phyloP scores from a whole-genome alignment of 2,329 filamentous ascomycete genomes.

The Mycocentrospora acerina region DNA sequence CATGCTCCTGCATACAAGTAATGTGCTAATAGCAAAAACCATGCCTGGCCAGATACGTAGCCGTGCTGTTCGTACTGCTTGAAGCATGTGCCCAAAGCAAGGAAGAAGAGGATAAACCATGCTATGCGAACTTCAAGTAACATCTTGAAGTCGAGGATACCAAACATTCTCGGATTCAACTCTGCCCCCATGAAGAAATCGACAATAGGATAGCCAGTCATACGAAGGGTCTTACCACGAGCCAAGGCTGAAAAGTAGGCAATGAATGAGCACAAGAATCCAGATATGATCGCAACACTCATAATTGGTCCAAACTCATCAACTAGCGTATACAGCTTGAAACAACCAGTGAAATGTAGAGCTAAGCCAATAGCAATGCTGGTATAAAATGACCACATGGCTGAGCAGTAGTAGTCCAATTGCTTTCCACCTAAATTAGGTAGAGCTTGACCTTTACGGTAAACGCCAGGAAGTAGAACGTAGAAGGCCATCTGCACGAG shows the following conservation, averaged over 20 bases:
- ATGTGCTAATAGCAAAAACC: conserved; percentile 84
- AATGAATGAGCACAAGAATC: conserved; percentile 77
- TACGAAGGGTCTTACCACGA: conserved; percentile 83
- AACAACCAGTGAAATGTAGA: conserved; percentile 80
- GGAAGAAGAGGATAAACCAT: conserved; percentile 85
- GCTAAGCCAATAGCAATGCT: conserved; percentile 71
- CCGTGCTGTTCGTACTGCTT: conserved; percentile 84
- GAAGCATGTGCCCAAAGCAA: conserved; percentile 73
- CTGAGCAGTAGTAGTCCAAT: conserved; percentile 93
- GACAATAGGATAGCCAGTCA: conserved; percentile 80
- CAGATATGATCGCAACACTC: conserved; percentile 88
- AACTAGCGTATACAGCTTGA: conserved; percentile 87
- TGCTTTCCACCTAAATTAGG: conserved; percentile 80
- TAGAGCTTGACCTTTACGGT: conserved; percentile 83
- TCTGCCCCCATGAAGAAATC: conserved; percentile 93
- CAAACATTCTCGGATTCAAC: conserved; percentile 82
- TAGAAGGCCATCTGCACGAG: conserved; percentile 82
- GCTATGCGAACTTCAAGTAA: conserved; percentile 92
- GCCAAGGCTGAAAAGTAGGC: conserved; percentile 83
- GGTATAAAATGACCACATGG: conserved; percentile 80
- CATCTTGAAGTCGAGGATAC: conserved; percentile 88
- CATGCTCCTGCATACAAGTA: conserved; percentile 92
- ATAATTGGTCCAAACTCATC: conserved; percentile 94
- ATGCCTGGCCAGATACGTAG: conserved; percentile 81
- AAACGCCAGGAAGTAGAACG: conserved; percentile 82